A percentile compares a stretch with the other conserved stretches of the same genome.
These are phyloP conservation scores for Mycena pura DNA, from an alignment of 768 basidiomycete genomes.

Conservation along the genomic window DNA sequence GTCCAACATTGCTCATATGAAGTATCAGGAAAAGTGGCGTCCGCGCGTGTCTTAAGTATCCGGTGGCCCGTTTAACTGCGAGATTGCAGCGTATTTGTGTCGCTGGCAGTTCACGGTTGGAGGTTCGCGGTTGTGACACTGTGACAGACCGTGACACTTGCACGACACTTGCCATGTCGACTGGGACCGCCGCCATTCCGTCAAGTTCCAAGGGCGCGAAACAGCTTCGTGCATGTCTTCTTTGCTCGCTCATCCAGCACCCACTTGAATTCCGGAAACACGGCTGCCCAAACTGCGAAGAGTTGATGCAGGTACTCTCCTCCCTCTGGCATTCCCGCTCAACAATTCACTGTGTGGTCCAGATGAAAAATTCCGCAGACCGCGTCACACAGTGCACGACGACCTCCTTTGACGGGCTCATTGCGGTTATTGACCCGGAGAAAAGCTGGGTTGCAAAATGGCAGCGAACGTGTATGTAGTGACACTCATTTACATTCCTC, in stretches of 20 bases:
- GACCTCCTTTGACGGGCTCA: constrained; percentile 90
- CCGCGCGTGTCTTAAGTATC: not conserved
- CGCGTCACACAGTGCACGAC: constrained; percentile 88
- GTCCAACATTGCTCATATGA: constrained; percentile 70
- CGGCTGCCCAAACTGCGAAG: constrained; percentile 98
- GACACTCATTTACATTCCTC: not conserved
- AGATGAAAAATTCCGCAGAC: constrained; percentile 92
- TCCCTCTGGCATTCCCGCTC: not conserved
- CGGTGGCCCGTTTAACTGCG: not conserved
- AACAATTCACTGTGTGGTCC: not conserved
- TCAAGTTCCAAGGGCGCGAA: constrained; percentile 64
- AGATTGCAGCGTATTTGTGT: no score
- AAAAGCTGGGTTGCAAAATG: constrained; percentile 95
- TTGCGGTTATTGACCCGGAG: constrained; percentile 85
- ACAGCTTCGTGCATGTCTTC: constrained; percentile 86
- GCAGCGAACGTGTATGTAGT: constrained; percentile 86
- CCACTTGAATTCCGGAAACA: constrained; percentile 81
- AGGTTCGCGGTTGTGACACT: not conserved
- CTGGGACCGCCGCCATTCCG: constrained; percentile 49
- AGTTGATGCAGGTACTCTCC: constrained; percentile 79
- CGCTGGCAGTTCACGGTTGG: not conserved
- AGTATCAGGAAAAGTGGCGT: not conserved
- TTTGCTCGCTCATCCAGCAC: constrained; percentile 90
- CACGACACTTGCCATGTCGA: not conserved
- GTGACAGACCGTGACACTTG: not conserved